Evolutionary conservation across 2,329 filamentous ascomycete genomes (phyloP), one percentile per base, ranked within the genome.

Genomic region (Cladosporium colombiae): DNA sequence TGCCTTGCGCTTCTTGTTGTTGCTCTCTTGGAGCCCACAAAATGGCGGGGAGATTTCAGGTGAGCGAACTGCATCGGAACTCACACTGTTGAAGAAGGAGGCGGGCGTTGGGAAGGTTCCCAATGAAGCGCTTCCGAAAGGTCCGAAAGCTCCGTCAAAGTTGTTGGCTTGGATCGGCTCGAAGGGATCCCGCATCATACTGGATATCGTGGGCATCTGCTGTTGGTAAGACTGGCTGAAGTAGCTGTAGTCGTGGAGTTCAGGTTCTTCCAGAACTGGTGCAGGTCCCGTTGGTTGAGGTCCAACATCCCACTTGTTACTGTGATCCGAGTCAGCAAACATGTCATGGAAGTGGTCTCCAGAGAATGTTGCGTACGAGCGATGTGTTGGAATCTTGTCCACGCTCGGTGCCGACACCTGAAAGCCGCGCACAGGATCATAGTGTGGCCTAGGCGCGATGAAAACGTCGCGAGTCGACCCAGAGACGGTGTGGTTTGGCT

Each of bases 381-480:
- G 27, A 57, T 49, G 31, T 27, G 46, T 10, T 23, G 44, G 29
- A 37, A 40, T 56, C 27, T 33, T 49, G 25, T 25, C 21, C 14
- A 31, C 18, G 29, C 18, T 46, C 23, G 35, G 11, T n/a, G 35
- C 46, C 21, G 55, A 8, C 21, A 60, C 56, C 49, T 69, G 67
- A 18, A 67, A 71, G 37, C 68, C 67, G 49, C 72, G 71, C 6
- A 74, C 69, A 23, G 73, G 72, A 60, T 74, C 73, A 68, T 73
- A 74, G 25, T 66, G 69, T n/a, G 69, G 65, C 55, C 70, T 70
- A 56, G 64, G 35, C 25, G 65, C 31, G 6, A 65, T n/a, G n/a
- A 52, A 16, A 31, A 31, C 5, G 13, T 35, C 49, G 57, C 70
- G 68, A 3, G 71, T 68, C 21, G 65, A 69, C 18, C 64, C 59